Evolutionary conservation across 164 flowering plant genomes (phyloP).

Genomic region (Houttuynia cordata): DNA sequence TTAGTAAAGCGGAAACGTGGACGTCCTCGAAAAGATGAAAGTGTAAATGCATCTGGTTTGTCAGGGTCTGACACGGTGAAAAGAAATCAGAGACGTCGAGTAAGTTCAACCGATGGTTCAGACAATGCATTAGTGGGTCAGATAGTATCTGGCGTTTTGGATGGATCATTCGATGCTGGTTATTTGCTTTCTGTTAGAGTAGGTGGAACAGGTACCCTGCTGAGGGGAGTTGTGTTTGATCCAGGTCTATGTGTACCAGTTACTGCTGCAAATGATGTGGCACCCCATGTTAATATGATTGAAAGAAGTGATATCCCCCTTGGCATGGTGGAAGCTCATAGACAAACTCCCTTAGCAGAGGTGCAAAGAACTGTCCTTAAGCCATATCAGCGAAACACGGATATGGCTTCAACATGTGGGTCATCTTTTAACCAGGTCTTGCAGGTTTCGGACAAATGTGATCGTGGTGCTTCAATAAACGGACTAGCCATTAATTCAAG

Average conservation of each 20-base stretch:
- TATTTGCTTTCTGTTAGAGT: conserved; percentile 67
- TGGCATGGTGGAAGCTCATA: conserved; percentile 19
- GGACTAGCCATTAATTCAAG: background rate
- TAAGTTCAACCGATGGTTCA: conserved; percentile 9
- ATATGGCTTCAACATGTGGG: conserved; percentile 1
- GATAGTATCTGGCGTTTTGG: conserved; percentile 62
- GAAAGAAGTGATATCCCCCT: conserved; percentile 39
- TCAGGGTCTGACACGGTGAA: conserved; percentile 7
- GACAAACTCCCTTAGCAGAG: conserved; percentile 9
- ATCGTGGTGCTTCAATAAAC: conserved; percentile 1
- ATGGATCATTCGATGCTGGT: conserved; percentile 78
- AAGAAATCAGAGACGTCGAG: conserved; percentile 14
- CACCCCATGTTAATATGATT: conserved; percentile 58
- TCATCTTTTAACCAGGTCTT: conserved; percentile 4
- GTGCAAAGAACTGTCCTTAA: conserved; percentile 4
- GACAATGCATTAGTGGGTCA: conserved; percentile 48
- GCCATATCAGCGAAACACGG: conserved; percentile 13
- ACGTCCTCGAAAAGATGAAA: conserved; percentile 50
- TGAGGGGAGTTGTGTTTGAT: conserved; percentile 81
- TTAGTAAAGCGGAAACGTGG: conserved; percentile 59
- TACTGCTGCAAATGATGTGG: conserved; percentile 67
- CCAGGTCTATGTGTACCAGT: conserved; percentile 64
- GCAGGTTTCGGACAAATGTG: background rate
- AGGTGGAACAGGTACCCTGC: conserved; percentile 40
- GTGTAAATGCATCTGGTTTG: conserved; percentile 5